Percentiles rank a stretch among this genome's conserved stretches.
These are phyloP conservation scores for Mycena galopus DNA, from an alignment of 768 basidiomycete species.

Conservation along the genomic window DNA sequence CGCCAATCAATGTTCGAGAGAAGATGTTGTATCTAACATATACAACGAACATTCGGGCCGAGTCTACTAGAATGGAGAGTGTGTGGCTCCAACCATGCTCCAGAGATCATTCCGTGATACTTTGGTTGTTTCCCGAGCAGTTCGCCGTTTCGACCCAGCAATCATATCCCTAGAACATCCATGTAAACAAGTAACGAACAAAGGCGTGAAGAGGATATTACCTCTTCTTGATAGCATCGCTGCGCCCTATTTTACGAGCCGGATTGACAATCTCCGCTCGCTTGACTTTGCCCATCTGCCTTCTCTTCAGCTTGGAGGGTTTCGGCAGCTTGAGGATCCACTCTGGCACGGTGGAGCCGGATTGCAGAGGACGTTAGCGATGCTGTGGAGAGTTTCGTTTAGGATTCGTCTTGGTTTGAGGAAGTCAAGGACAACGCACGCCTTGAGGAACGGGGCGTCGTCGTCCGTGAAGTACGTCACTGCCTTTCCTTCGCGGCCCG, in stretches of 20 bases:
- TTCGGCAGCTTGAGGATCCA: conserved; percentile 97
- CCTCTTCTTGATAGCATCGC: conserved; percentile 82
- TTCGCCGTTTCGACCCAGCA: conserved; percentile 77
- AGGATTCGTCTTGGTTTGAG: background rate
- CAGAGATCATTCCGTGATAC: background rate
- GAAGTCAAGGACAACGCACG: conserved; percentile 61
- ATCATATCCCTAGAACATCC: conserved; percentile 78
- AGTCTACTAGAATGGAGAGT: background rate
- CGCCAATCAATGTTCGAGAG: no score
- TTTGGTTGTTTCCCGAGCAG: background rate
- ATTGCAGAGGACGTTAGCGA: conserved; percentile 97
- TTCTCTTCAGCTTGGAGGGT: conserved; percentile 90
- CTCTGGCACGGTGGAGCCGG: conserved; percentile 91
- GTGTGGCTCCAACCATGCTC: background rate
- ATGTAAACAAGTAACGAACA: background rate
- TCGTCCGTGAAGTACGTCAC: conserved; percentile 97
- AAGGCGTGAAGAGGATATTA: conserved; percentile 42
- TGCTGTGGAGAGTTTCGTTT: conserved; percentile 57
- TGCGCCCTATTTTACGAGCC: conserved; percentile 76
- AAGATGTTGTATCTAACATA: background rate
- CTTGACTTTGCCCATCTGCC: conserved; percentile 86
- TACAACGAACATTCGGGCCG: background rate
- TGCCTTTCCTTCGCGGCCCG: conserved; percentile 92
- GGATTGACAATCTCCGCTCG: conserved; percentile 81
- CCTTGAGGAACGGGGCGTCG: conserved; percentile 92